phyloP scores from a whole-genome alignment of 257 asterid species.

The Solanum appendiculatum region DNA sequence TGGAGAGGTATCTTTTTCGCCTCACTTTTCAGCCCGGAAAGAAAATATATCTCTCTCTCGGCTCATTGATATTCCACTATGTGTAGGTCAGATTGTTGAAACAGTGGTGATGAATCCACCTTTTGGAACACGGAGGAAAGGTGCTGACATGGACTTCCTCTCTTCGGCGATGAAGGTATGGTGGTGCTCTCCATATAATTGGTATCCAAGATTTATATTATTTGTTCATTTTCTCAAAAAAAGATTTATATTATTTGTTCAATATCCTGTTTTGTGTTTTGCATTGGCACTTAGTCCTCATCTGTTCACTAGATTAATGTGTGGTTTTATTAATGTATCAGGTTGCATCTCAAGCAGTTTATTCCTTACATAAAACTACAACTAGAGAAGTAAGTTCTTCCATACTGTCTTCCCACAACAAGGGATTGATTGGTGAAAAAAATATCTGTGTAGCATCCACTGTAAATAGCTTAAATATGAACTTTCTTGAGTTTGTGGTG shows the following conservation, averaged over 20 bases:
- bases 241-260: neutral
- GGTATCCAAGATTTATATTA: neutral
- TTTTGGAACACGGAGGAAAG: conserved; percentile 92
- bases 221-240: too few species aligned
- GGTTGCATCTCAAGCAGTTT: conserved; percentile 93
- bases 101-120: conserved; percentile 98
- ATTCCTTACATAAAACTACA: conserved; percentile 92
- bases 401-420: neutral
- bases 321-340: conserved; percentile 17
- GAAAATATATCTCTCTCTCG: neutral
- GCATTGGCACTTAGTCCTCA: neutral
- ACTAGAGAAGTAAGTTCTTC: conserved; percentile 76
- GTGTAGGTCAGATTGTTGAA: conserved; percentile 50
- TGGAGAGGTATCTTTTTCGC: conserved; percentile 48
- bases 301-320: neutral
- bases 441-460: neutral
- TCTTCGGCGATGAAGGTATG: conserved; percentile 65
- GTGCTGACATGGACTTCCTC: conserved; percentile 92
- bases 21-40: neutral
- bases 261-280: neutral
- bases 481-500: neutral
- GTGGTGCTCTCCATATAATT: neutral
- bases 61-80: neutral
- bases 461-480: neutral
- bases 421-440: neutral